Percentiles rank a stretch among this genome's conserved stretches.
Evolutionary conservation across 306 rosid species (phyloP).

Genomic region (barrel medic (Medicago truncatula)): DNA sequence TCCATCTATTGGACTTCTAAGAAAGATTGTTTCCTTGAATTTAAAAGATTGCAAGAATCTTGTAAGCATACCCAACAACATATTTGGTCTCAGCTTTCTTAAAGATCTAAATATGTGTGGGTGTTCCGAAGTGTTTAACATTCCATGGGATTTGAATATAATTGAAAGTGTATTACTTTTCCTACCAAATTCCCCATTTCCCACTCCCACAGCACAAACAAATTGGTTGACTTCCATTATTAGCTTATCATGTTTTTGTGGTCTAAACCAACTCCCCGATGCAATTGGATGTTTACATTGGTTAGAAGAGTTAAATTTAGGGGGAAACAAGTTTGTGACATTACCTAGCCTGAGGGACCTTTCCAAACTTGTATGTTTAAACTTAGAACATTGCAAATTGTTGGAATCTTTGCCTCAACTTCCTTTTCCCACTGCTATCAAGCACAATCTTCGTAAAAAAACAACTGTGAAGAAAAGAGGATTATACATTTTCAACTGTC

Average conservation of each 20-base stretch:
- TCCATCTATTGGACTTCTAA: conserved; percentile 7
- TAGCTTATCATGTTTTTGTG: not conserved
- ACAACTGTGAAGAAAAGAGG: not conserved
- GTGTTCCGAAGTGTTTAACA: not conserved
- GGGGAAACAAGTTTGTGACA: conserved; percentile 3
- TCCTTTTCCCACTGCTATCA: not conserved
- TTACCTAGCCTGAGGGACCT: not conserved
- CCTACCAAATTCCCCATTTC: too few relatives aligned
- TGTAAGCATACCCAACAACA: not conserved
- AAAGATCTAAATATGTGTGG: not conserved
- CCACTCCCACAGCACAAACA: too few relatives aligned
- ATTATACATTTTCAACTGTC: conserved; percentile 19
- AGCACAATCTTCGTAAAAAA: not conserved
- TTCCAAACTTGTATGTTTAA: not conserved
- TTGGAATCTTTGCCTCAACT: conserved; percentile 1
- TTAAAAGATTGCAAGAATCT: not conserved
- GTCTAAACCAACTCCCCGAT: not conserved
- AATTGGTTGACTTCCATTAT: too few relatives aligned
- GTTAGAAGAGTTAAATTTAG: not conserved
- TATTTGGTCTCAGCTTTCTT: not conserved
- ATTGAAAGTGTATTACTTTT: not conserved
- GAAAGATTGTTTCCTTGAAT: not conserved
- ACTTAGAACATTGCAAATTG: not conserved
- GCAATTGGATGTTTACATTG: not conserved
- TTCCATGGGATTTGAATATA: not conserved